A percentile compares a stretch with the other conserved stretches of the same genome.
phyloP scores from a whole-genome alignment of 2,329 filamentous ascomycete genomes.

The Fusarium napiforme region DNA sequence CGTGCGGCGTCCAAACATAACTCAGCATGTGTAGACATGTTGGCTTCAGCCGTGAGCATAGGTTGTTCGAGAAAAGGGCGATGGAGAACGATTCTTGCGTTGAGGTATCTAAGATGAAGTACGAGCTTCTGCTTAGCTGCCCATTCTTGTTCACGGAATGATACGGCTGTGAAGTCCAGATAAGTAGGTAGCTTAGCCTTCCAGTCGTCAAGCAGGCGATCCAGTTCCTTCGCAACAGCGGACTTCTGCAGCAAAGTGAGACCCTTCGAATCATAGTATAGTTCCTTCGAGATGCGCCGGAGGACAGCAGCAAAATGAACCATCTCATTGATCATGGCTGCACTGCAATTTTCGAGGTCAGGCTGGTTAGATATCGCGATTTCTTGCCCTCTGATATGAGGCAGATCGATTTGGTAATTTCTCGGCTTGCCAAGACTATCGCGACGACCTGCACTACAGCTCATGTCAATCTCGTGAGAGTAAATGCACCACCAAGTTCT shows the following conservation, averaged over 20 bases:
- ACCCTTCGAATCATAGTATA: constrained; percentile 5
- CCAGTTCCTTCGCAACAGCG: not conserved
- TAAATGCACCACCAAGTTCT: constrained; percentile 17
- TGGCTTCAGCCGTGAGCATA: not conserved
- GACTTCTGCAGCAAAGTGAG: not conserved
- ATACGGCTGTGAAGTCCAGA: not conserved
- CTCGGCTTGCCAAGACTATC: constrained; percentile 12
- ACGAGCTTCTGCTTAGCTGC: constrained; percentile 3
- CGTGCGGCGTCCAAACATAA: not conserved
- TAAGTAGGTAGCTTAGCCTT: not conserved
- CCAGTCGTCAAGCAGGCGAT: not conserved
- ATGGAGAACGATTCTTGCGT: not conserved
- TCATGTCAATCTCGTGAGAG: constrained; percentile 21
- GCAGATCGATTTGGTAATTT: constrained; percentile 5
- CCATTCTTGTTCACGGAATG: constrained; percentile 3
- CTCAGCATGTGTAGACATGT: not conserved
- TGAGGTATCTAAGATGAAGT: not conserved
- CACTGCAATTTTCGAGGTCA: not conserved
- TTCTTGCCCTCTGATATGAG: not conserved
- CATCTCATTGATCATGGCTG: constrained; percentile 3
- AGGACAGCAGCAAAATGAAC: not conserved
- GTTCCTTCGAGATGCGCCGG: not conserved
- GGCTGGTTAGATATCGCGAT: accelerated
- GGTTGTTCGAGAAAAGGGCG: not conserved
- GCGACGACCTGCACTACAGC: constrained; percentile 11